Evolutionary conservation across 176 grass and related monocot genomes (phyloP).

Genomic region (Thalia dealbata): DNA sequence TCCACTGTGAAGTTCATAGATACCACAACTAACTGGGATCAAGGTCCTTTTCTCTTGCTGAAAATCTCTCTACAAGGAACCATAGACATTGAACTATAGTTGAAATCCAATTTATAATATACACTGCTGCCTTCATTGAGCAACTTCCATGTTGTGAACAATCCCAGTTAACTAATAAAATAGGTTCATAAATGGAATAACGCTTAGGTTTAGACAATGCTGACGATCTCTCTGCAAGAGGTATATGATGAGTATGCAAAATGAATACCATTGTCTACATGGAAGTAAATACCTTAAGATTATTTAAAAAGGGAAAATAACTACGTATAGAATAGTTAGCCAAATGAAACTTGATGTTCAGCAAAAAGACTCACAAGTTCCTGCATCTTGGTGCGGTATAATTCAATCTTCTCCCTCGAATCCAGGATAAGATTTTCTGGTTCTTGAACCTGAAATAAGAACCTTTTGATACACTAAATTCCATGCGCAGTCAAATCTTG

Average conservation of each 20-base stretch:
- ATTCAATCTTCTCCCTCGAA: slow-evolving; percentile 92
- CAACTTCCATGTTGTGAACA: neutral
- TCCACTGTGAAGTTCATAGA: too few species aligned
- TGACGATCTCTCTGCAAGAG: neutral
- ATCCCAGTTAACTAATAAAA: neutral
- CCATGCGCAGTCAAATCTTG: neutral
- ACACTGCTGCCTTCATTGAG: too few species aligned
- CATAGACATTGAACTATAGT: too few species aligned
- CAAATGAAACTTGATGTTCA: neutral
- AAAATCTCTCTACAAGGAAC: too few species aligned
- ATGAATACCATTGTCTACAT: neutral
- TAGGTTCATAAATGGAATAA: neutral
- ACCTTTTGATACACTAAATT: slow-evolving; percentile 2
- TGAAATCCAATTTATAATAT: too few species aligned
- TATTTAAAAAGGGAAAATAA: neutral
- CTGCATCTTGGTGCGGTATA: slow-evolving; percentile 89
- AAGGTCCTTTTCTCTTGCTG: too few species aligned
- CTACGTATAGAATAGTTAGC: neutral
- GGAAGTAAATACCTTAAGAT: neutral
- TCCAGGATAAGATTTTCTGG: slow-evolving; percentile 80
- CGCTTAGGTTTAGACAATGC: neutral
- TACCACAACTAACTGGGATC: too few species aligned
- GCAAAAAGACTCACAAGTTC: slow-evolving; percentile 68
- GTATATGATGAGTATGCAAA: neutral
- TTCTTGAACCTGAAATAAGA: slow-evolving; percentile 48